phyloP scores from a whole-genome alignment of 1,284 basidiomycete species.

The Ustilago tritici region DNA sequence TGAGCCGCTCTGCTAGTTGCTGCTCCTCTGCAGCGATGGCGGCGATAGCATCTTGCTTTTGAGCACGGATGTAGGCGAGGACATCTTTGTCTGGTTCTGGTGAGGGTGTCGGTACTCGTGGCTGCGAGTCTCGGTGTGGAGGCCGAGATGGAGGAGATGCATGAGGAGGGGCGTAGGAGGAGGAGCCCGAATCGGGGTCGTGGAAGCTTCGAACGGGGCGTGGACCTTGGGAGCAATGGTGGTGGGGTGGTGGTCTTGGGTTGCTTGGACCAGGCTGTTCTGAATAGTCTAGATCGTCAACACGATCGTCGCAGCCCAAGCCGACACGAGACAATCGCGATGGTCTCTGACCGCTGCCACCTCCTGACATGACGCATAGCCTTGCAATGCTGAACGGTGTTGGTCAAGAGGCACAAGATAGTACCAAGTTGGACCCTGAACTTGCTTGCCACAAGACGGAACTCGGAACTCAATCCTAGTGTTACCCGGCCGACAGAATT shows the following conservation, averaged over 20 bases:
- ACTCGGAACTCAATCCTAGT: background rate
- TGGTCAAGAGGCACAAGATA: too few relatives aligned
- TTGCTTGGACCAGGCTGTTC: slow-evolving; percentile 35
- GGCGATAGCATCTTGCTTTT: slow-evolving; percentile 12
- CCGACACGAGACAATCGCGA: slow-evolving; percentile 23
- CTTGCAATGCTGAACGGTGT: background rate
- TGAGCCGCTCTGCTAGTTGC: slow-evolving; percentile 35
- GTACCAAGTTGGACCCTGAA: background rate
- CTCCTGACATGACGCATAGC: slow-evolving; percentile 5
- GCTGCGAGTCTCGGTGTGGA: background rate
- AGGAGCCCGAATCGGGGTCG: background rate
- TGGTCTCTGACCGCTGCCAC: slow-evolving; percentile 4
- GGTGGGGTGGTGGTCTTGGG: slow-evolving; percentile 5
- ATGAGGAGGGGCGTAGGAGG: background rate
- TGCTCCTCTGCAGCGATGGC: slow-evolving; percentile 6
- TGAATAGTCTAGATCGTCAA: slow-evolving; percentile 40
- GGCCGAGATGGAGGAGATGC: background rate
- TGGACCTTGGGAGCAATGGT: background rate
- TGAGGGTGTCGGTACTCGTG: slow-evolving; percentile 7
- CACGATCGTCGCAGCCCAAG: slow-evolving; percentile 18
- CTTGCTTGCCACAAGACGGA: background rate
- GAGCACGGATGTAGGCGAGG: slow-evolving; percentile 41
- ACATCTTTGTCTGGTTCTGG: slow-evolving; percentile 43
- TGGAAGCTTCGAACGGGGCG: background rate
- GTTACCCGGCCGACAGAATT: too few relatives aligned